A percentile compares a stretch with the other conserved stretches of the same genome.
These are phyloP conservation scores for Coemansia sp. DNA, from an alignment of 192 early-diverging fungal genomes.

Conservation along the genomic window DNA sequence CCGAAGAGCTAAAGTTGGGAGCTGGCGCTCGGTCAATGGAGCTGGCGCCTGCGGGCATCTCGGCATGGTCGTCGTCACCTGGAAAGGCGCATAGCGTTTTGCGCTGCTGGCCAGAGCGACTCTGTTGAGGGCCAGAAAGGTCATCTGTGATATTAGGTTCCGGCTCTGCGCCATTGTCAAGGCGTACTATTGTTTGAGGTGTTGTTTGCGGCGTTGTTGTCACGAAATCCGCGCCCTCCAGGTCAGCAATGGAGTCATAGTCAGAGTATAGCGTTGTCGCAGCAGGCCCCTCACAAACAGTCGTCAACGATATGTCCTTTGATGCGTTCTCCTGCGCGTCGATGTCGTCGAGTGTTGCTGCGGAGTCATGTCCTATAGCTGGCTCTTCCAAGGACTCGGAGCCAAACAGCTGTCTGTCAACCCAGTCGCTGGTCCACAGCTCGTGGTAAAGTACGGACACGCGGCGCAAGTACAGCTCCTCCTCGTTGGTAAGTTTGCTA, in stretches of 20 bases:
- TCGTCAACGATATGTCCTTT: neutral
- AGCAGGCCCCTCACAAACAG: neutral
- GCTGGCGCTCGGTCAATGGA: conserved; percentile 1
- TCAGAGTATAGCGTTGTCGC: neutral
- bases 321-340: neutral
- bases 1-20: conserved; percentile 28
- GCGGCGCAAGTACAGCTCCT: conserved; percentile 48
- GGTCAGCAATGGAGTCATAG: conserved; percentile 9
- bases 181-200: conserved; percentile 6
- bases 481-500: conserved; percentile 18
- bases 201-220: conserved; percentile 13
- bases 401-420: conserved; percentile 26
- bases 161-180: conserved; percentile 8
- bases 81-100: neutral
- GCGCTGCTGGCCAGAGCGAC: neutral
- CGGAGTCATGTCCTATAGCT: neutral
- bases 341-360: neutral
- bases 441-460: conserved; percentile 51
- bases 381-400: conserved; percentile 2
- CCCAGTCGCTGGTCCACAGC: conserved; percentile 50
- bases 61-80: neutral
- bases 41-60: neutral
- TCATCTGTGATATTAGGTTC: neutral
- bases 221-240: neutral
- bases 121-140: neutral